phyloP scores from a whole-genome alignment of 257 asterid genomes.

The Ilex asprella region DNA sequence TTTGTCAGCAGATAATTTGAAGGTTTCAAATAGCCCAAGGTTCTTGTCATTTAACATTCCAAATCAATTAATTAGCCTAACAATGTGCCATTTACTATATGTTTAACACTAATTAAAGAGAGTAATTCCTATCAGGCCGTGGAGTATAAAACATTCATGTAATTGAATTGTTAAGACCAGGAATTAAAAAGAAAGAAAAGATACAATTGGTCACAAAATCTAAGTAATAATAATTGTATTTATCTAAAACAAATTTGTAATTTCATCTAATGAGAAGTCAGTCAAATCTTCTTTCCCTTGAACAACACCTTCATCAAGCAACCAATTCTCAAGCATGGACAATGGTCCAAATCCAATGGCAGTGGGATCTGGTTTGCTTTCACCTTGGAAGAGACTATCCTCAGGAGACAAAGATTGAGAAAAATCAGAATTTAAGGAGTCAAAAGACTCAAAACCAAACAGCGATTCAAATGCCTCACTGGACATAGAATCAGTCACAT shows the following conservation, averaged over 20 bases:
- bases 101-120: too few relatives aligned
- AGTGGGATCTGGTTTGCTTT: constrained; percentile 29
- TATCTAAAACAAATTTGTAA: not conserved
- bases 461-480: constrained; percentile 45
- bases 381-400: constrained; percentile 24
- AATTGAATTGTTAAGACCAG: not conserved
- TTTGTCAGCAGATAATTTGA: too few relatives aligned
- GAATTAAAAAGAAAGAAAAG: too few relatives aligned
- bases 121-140: too few relatives aligned
- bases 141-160: too few relatives aligned
- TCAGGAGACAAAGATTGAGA: constrained; percentile 47
- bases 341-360: constrained; percentile 34
- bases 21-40: too few relatives aligned
- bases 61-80: too few relatives aligned
- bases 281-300: not conserved
- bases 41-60: too few relatives aligned
- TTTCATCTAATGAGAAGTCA: not conserved
- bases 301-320: constrained; percentile 36
- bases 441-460: constrained; percentile 53
- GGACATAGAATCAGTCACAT: not conserved
- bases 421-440: constrained; percentile 37
- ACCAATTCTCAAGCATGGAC: constrained; percentile 65
- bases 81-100: too few relatives aligned
- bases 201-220: not conserved
- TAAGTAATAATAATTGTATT: too few relatives aligned